A percentile compares a stretch with the other conserved stretches of the same genome.
phyloP scores from a whole-genome alignment of 2,329 filamentous ascomycete species.

The Coniella lustricola region DNA sequence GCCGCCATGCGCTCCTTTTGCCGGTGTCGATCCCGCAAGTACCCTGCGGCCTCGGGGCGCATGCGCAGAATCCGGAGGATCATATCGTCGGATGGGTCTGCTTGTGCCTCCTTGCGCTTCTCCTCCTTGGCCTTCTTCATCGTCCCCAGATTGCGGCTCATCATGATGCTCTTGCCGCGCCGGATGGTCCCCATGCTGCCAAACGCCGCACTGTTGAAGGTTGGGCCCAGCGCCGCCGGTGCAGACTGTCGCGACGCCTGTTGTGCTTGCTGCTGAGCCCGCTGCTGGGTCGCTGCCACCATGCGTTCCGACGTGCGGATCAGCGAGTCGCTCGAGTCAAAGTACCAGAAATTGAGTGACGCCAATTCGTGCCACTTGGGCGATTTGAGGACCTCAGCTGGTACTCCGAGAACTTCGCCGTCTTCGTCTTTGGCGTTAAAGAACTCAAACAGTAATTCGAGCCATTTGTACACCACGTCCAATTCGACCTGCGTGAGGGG shows the following conservation, averaged over 20 bases:
- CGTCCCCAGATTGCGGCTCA: constrained; percentile 87
- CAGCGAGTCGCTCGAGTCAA: constrained; percentile 81
- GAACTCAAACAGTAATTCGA: constrained; percentile 84
- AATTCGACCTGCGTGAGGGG: constrained; percentile 81
- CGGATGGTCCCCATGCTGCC: constrained; percentile 64
- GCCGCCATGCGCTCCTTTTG: constrained; percentile 92
- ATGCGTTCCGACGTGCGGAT: constrained; percentile 95
- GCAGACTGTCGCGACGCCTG: constrained; percentile 26
- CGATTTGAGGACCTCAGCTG: constrained; percentile 85
- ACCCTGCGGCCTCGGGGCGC: constrained; percentile 81
- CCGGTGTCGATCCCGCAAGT: constrained; percentile 82
- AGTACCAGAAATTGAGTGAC: constrained; percentile 97
- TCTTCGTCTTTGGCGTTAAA: constrained; percentile 88
- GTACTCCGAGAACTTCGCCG: constrained; percentile 78
- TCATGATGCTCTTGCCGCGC: constrained; percentile 77
- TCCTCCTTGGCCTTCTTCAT: constrained; percentile 96
- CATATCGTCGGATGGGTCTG: constrained; percentile 96
- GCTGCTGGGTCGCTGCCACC: constrained; percentile 76
- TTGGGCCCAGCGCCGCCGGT: constrained; percentile 34
- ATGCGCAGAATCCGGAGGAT: constrained; percentile 91
- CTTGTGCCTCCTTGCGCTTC: constrained; percentile 90
- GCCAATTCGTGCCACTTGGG: constrained; percentile 98
- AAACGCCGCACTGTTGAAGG: constrained; percentile 45
- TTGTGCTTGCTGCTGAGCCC: constrained; percentile 61
- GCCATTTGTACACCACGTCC: constrained; percentile 92